Evolutionary conservation across 768 basidiomycete species (phyloP).

Genomic region (Pleurotus citrinopileatus): DNA sequence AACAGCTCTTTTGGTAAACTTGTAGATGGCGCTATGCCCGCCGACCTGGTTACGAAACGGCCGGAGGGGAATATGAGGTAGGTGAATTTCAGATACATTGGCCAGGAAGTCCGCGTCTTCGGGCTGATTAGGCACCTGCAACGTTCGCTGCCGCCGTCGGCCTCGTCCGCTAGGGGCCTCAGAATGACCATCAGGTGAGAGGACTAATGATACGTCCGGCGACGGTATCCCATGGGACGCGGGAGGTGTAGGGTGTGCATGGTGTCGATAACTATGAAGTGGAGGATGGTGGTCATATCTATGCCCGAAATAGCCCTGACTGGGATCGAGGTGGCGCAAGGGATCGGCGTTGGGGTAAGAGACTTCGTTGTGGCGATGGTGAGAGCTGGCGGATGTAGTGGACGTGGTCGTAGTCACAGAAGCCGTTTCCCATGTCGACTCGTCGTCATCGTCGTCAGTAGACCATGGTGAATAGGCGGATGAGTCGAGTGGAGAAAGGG

Average conservation of each 20-base stretch:
- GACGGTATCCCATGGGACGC: constrained; percentile 10
- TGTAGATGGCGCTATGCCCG: constrained; percentile 95
- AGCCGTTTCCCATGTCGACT: constrained; percentile 73
- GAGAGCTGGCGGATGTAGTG: constrained; percentile 47
- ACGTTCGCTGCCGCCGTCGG: neutral
- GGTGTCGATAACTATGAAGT: constrained; percentile 14
- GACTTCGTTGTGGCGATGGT: constrained; percentile 23
- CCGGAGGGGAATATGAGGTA: constrained; percentile 88
- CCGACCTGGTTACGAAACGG: constrained; percentile 99
- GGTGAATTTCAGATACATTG: constrained; percentile 51
- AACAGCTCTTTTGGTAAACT: constrained; percentile 95
- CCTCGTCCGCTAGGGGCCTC: neutral
- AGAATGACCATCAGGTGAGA: constrained; percentile 4
- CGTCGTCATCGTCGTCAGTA: constrained; percentile 57
- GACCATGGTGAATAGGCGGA: constrained; percentile 60
- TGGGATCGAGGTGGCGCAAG: constrained; percentile 5
- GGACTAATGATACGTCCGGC: neutral
- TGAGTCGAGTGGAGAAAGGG: constrained; percentile 32
- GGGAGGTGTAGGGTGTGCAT: constrained; percentile 13
- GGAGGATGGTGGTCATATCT: neutral
- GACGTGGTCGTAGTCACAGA: constrained; percentile 63
- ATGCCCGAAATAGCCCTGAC: neutral
- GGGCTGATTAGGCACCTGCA: neutral
- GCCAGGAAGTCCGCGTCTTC: constrained; percentile 25
- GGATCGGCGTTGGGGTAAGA: constrained; percentile 13